phyloP scores from a whole-genome alignment of 164 flowering plant species.

The Magnolia sinica region DNA sequence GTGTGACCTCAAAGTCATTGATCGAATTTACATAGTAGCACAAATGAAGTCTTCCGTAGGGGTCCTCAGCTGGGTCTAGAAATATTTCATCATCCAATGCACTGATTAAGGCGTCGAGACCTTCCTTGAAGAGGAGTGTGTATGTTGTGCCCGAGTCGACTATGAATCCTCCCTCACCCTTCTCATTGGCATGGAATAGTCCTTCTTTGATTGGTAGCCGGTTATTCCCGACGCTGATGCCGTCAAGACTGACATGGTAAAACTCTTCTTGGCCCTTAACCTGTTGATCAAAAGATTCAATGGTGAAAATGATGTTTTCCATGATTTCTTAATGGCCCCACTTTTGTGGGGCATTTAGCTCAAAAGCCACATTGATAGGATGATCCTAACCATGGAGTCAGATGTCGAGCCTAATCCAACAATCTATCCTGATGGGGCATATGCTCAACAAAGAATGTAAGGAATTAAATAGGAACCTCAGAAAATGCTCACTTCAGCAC shows the following conservation, averaged over 20 bases:
- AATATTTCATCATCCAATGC: neutral
- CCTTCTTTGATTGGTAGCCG: conserved; percentile 19
- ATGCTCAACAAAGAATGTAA: too few species aligned
- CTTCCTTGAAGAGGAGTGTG: conserved; percentile 5
- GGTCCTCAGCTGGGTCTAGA: neutral
- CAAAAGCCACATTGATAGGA: too few species aligned
- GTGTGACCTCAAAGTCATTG: neutral
- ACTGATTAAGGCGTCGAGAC: conserved; percentile 6
- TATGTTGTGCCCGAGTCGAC: conserved; percentile 47
- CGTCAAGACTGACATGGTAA: conserved; percentile 31
- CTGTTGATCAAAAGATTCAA: conserved; percentile 13
- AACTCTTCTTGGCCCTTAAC: conserved; percentile 28
- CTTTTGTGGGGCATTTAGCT: neutral
- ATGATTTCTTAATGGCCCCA: conserved; percentile 4
- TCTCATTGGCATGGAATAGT: neutral
- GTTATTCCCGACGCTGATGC: conserved; percentile 25
- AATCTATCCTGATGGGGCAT: too few species aligned
- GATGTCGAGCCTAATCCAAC: too few species aligned
- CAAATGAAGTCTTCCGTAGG: neutral
- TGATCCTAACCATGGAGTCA: too few species aligned
- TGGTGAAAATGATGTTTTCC: conserved; percentile 26
- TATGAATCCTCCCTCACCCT: conserved; percentile 31
- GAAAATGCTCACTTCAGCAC: too few species aligned
- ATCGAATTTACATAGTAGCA: neutral
- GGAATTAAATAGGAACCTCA: too few species aligned